These are phyloP conservation scores for Cadophora malorum DNA, from an alignment of 2,329 filamentous ascomycete species.

Conservation along the genomic window DNA sequence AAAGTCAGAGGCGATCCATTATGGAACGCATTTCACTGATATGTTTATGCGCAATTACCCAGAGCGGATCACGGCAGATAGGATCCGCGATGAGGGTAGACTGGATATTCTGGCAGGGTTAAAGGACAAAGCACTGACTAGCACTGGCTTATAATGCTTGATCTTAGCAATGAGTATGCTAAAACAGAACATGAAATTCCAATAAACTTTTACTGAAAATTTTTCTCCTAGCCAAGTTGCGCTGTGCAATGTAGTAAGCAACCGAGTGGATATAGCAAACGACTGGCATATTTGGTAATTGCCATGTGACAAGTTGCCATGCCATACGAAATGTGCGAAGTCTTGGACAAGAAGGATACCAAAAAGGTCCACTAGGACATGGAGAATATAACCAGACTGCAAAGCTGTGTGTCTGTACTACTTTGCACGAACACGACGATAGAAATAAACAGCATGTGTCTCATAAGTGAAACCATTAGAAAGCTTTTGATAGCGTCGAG, in stretches of 20 bases:
- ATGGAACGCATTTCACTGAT: slow-evolving; percentile 59
- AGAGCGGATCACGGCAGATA: slow-evolving; percentile 51
- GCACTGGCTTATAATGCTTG: neutral
- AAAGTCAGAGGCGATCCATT: slow-evolving; percentile 47
- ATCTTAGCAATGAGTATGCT: no score
- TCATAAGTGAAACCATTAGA: slow-evolving; percentile 2
- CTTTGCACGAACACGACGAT: neutral
- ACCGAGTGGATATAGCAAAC: neutral
- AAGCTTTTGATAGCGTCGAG: slow-evolving; percentile 12
- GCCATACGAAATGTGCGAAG: neutral
- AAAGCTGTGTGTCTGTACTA: neutral
- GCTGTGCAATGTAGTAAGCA: neutral
- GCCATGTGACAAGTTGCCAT: neutral
- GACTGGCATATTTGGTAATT: neutral
- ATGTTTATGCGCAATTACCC: slow-evolving; percentile 59
- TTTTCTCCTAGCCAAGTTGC: neutral
- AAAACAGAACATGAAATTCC: no score
- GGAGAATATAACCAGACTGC: neutral
- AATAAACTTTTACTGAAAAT: no score
- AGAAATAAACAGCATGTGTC: neutral
- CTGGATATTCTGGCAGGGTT: neutral
- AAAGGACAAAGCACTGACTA: neutral
- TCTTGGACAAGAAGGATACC: neutral
- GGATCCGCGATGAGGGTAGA: slow-evolving; percentile 2
- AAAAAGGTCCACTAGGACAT: neutral